Evolutionary conservation across 1,284 basidiomycete genomes (phyloP).

Genomic region (Tylopilus sp.): DNA sequence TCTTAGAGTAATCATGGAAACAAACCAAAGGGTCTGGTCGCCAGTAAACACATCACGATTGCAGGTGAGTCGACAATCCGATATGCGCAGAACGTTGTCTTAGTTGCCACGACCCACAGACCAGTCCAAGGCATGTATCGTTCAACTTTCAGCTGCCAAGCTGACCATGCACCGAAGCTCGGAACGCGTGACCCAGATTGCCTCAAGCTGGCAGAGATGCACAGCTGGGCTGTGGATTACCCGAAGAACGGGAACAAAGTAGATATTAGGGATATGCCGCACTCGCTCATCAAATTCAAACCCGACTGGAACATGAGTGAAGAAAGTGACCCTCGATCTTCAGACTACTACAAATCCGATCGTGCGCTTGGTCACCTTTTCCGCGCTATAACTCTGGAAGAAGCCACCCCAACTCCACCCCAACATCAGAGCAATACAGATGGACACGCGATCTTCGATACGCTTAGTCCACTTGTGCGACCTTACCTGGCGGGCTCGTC

Average conservation of each 20-base stretch:
- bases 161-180: neutral
- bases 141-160: neutral
- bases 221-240: slow-evolving; percentile 10
- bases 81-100: neutral
- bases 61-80: neutral
- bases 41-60: slow-evolving; percentile 7
- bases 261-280: slow-evolving; percentile 5
- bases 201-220: slow-evolving; percentile 8
- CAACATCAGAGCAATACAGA: neutral
- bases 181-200: slow-evolving; percentile 1
- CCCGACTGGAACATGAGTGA: slow-evolving; percentile 9
- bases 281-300: slow-evolving; percentile 9
- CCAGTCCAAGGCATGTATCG: slow-evolving; percentile 4
- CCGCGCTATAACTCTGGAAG: slow-evolving; percentile 1
- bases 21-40: neutral
- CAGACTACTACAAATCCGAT: slow-evolving; percentile 7
- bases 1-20: neutral
- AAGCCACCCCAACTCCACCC: neutral
- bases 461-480: neutral
- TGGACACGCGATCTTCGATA: neutral
- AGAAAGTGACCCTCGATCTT: neutral
- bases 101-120: neutral
- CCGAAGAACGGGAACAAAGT: slow-evolving; percentile 11
- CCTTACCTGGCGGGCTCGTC: neutral
- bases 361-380: slow-evolving; percentile 9